These are phyloP conservation scores for Colletotrichum gigasporum DNA, from an alignment of 2,329 filamentous ascomycete species.

Conservation along the genomic window DNA sequence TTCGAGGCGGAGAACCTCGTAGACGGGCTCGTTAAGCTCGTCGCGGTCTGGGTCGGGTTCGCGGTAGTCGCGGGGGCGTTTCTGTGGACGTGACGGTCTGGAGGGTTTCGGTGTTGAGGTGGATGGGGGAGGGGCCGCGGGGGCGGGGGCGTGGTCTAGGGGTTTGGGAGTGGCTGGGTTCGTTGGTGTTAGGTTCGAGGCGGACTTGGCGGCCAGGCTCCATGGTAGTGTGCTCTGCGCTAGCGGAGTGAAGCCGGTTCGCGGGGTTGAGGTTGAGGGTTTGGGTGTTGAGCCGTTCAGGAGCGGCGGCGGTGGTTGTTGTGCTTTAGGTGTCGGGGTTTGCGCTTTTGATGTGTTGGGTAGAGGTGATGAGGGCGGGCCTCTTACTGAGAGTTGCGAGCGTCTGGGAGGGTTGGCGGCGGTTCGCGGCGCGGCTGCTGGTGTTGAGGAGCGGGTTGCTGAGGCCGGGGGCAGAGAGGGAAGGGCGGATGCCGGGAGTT, in stretches of 20 bases:
- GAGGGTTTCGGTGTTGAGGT: neutral
- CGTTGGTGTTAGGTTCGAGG: neutral
- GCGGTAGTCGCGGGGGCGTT: neutral
- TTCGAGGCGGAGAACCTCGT: conserved; percentile 56
- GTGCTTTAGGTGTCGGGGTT: neutral
- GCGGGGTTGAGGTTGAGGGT: neutral
- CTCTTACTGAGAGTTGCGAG: conserved; percentile 9
- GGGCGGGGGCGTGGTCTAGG: no score
- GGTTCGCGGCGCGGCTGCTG: neutral
- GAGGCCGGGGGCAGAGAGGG: conserved; percentile 14
- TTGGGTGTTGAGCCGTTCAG: neutral
- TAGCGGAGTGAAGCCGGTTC: conserved; percentile 19
- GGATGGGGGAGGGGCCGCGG: neutral
- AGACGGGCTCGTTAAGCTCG: conserved; percentile 41
- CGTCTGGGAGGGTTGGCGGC: neutral
- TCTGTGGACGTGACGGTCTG: neutral
- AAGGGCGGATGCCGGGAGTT: neutral
- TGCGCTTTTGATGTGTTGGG: neutral
- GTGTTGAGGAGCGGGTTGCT: neutral
- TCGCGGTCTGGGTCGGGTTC: conserved; percentile 26
- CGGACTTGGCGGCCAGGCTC: neutral
- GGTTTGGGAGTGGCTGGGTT: neutral
- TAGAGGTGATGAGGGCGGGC: neutral
- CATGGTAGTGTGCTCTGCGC: neutral
- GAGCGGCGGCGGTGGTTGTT: neutral